A percentile compares a stretch with the other conserved stretches of the same genome.
Evolutionary conservation across 495 filamentous ascomycete genomes (phyloP).

Genomic region (Diplogelasinospora grovesii): DNA sequence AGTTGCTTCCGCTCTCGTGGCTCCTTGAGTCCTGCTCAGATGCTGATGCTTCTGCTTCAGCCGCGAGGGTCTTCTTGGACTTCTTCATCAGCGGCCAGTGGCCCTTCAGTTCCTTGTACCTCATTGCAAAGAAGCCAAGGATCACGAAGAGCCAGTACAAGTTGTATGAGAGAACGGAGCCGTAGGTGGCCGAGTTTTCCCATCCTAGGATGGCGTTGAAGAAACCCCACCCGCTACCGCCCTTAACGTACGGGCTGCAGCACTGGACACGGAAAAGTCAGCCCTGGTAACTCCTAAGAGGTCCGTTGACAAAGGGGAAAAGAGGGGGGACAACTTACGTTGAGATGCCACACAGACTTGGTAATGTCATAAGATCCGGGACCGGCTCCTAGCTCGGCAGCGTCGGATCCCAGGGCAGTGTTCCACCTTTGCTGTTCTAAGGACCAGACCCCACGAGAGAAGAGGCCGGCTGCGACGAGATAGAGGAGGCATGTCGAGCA

Average conservation of each 20-base stretch:
- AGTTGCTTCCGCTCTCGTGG: no score
- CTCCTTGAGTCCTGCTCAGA: no score
- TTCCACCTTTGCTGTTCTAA: slow-evolving; percentile 64
- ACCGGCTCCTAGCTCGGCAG: slow-evolving; percentile 65
- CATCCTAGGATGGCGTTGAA: slow-evolving; percentile 82
- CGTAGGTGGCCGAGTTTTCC: slow-evolving; percentile 84
- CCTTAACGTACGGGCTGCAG: slow-evolving; percentile 64
- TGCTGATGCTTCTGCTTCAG: no score
- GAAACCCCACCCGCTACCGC: slow-evolving; percentile 81
- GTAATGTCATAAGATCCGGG: slow-evolving; percentile 84
- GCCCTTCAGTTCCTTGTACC: slow-evolving; percentile 61
- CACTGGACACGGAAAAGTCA: slow-evolving; percentile 48
- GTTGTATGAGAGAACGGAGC: slow-evolving; percentile 80
- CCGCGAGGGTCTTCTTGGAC: no score
- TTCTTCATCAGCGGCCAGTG: slow-evolving; percentile 54
- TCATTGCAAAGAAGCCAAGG: slow-evolving; percentile 51
- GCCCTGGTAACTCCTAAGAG: background rate
- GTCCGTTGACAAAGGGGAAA: background rate
- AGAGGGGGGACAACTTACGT: slow-evolving; percentile 45
- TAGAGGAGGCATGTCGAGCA: slow-evolving; percentile 79
- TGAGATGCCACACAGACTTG: slow-evolving; percentile 85
- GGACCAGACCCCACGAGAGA: slow-evolving; percentile 70
- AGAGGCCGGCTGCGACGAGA: slow-evolving; percentile 76
- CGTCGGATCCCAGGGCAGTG: slow-evolving; percentile 62
- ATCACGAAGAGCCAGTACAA: slow-evolving; percentile 75